Conservation (phyloP, 1,139 yeast genomes). For the Suhomyces coccinellae region DNA sequence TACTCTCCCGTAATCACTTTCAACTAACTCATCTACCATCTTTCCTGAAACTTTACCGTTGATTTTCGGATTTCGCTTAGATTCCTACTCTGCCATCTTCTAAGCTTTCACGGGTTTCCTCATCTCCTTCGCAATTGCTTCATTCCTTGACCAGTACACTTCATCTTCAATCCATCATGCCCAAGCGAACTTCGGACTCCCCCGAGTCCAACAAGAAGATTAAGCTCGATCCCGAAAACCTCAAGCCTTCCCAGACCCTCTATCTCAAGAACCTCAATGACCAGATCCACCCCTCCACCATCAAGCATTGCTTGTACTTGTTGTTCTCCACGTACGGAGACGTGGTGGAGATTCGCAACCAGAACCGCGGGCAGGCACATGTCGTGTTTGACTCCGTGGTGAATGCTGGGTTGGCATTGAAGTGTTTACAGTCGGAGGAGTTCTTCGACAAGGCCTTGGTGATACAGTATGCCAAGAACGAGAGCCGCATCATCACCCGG, state of each 20-base stretch:
- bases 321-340: slow-evolving; percentile 71
- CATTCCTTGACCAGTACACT: too few relatives aligned
- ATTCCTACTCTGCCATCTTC: too few relatives aligned
- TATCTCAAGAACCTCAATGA: slow-evolving; percentile 70
- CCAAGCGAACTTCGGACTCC: neutral
- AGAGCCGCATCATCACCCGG: slow-evolving; percentile 26
- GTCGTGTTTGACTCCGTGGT: slow-evolving; percentile 51
- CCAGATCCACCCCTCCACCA: slow-evolving; percentile 46
- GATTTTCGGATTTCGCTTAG: too few relatives aligned
- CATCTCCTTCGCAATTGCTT: too few relatives aligned
- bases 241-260: slow-evolving; percentile 47
- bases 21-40: too few relatives aligned
- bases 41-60: too few relatives aligned
- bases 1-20: too few relatives aligned
- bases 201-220: slow-evolving; percentile 11
- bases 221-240: slow-evolving; percentile 15
- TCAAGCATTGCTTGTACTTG: slow-evolving; percentile 59
- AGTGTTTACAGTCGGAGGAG: slow-evolving; percentile 45
- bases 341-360: slow-evolving; percentile 51
- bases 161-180: too few relatives aligned
- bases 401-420: slow-evolving; percentile 56
- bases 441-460: slow-evolving; percentile 60
- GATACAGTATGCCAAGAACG: slow-evolving; percentile 47
- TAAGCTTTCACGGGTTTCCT: too few relatives aligned
- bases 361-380: slow-evolving; percentile 79